phyloP scores from a whole-genome alignment of 805 yeast species.

The Starmerella davenportii region DNA sequence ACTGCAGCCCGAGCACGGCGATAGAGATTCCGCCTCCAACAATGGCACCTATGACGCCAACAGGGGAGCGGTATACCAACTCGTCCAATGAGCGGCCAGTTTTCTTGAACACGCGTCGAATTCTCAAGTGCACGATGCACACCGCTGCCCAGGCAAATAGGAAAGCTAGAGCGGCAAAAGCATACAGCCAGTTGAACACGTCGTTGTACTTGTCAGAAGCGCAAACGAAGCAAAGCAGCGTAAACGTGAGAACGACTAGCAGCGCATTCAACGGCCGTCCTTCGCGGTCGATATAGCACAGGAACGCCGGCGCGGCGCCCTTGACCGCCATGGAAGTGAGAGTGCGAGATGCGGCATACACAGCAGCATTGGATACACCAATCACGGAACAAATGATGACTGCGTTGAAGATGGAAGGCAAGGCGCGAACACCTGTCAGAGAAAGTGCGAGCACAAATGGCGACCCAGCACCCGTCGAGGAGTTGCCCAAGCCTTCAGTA shows the following conservation, averaged over 20 bases:
- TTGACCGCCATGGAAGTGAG: conserved; percentile 46
- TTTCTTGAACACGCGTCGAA: conserved; percentile 38
- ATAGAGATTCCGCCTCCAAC: conserved; percentile 42
- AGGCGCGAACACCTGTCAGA: conserved; percentile 41
- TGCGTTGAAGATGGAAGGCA: conserved; percentile 63
- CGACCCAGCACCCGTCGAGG: conserved; percentile 38
- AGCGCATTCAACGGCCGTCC: conserved; percentile 68
- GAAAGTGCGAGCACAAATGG: conserved; percentile 73
- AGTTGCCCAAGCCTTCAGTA: conserved; percentile 35
- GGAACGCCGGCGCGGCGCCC: conserved; percentile 40
- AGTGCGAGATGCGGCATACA: conserved; percentile 51
- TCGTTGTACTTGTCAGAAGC: conserved; percentile 30
- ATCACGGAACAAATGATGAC: conserved; percentile 60
- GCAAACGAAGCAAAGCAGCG: conserved; percentile 39
- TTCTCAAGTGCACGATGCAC: conserved; percentile 18
- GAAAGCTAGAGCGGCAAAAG: conserved; percentile 17
- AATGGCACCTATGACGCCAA: conserved; percentile 51
- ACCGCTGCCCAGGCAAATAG: conserved; percentile 17
- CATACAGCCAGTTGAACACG: conserved; percentile 19
- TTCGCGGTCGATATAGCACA: conserved; percentile 51
- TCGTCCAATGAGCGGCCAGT: conserved; percentile 58
- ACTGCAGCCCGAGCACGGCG: conserved; percentile 52
- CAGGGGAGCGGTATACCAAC: conserved; percentile 45
- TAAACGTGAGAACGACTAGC: conserved; percentile 28
- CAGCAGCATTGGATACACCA: conserved; percentile 61